Conservation (phyloP, 2,329 filamentous ascomycete species). For the Pseudofabraea citricarpa region DNA sequence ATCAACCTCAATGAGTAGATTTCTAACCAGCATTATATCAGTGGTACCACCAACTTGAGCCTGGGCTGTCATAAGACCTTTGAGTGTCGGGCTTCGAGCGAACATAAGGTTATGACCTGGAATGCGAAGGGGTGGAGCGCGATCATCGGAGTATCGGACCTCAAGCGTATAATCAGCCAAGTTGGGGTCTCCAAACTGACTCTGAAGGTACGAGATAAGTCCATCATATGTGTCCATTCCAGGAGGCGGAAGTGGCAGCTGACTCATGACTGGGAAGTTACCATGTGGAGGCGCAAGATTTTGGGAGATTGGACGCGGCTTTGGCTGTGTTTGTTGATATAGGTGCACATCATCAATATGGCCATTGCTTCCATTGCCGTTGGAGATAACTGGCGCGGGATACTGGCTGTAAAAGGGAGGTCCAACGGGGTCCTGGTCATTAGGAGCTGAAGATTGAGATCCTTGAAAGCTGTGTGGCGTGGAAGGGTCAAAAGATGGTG, state of each 20-base stretch:
- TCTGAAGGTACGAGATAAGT: conserved; percentile 34
- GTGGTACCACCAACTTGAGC: conserved; percentile 21
- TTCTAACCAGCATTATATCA: conserved; percentile 27
- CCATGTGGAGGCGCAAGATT: conserved; percentile 9
- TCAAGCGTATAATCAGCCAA: conserved; percentile 43
- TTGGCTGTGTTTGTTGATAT: conserved; percentile 19
- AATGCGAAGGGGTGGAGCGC: conserved; percentile 37
- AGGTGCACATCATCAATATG: conserved; percentile 24
- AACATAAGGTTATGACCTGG: conserved; percentile 52
- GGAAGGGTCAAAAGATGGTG: conserved; percentile 43
- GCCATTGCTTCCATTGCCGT: conserved; percentile 33
- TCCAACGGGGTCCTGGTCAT: conserved; percentile 32
- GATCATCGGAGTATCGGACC: conserved; percentile 37
- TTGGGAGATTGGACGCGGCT: conserved; percentile 14
- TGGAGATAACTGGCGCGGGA: conserved; percentile 34
- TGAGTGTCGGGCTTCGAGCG: conserved; percentile 43
- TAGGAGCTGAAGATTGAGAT: conserved; percentile 50
- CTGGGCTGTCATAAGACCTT: conserved; percentile 25
- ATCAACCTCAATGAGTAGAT: conserved; percentile 41
- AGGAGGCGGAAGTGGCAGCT: conserved; percentile 20
- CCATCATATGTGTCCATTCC: conserved; percentile 29
- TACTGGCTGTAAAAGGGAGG: conserved; percentile 32
- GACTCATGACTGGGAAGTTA: conserved; percentile 10
- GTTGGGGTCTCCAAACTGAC: conserved; percentile 33
- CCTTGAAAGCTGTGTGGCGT: conserved; percentile 59